Evolutionary conservation across 1,139 yeast genomes (phyloP), one percentile per base, ranked within the genome.

Genomic region (Taphrina communis): DNA sequence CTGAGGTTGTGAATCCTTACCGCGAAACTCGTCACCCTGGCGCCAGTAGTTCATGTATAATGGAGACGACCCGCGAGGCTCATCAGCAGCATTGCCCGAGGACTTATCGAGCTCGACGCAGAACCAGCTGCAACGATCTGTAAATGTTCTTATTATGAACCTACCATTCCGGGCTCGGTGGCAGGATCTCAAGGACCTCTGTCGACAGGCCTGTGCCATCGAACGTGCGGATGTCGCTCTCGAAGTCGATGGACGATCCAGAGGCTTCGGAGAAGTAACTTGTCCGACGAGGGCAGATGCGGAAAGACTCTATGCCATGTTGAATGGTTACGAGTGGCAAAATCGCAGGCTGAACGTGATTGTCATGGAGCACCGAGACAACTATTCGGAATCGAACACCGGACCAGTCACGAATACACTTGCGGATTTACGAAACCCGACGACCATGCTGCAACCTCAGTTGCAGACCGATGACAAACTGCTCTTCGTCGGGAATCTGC

Each of bases 151-250:
- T 38, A 39, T 63, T 46, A 63, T 55, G 67, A 63, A 63, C 31
- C 48, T 92, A 72, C 97, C 97, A 38, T 92, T 85, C 79, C 83
- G 89, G 9, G 82, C 85, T 65, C 87, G 85, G 74, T 90, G 97
- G 96, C 94, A 89, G 78, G 88, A 89, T 59, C 82, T 92, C 74
- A 89, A 91, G 76, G 97, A 91, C 75, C 79, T 91, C 76, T 89
- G 91, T 83, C 85, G 89, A 6, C 63, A 57, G 38, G 65, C 63
- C 21, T 65, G 65, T 48, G 42, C 51, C n/a, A 35, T 65, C 35
- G 58, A 57, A 31, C 56, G 68, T 19, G 68, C 65, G 14, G 65
- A 65, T 14, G 68, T 65, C 39, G 67, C 67, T 14, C 61, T 63
- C 17, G 67, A 63, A 21, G 55, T 48, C 8, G 67, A 63, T 35